Evolutionary conservation across 805 yeast species (phyloP), one percentile per base, ranked within the genome.

Genomic region (Spathaspora passalidarum): DNA sequence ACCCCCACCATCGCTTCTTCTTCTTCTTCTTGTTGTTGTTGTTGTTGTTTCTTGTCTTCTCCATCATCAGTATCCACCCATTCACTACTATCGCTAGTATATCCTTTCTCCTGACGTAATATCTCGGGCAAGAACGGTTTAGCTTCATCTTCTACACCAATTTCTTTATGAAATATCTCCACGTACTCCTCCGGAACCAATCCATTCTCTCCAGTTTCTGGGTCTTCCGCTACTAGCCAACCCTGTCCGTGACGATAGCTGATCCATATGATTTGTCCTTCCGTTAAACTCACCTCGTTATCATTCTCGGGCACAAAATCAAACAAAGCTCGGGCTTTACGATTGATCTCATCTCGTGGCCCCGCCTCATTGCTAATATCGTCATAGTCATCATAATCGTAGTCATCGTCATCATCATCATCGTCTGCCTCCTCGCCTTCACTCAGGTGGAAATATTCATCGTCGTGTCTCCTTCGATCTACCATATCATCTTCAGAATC

Each of bases 181-280:
- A 94, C 97, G 57, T 91, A 94, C 56, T 88, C 97, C 57, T 91
- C 96, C 1, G 99, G 99, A 5, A 94, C 96, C 43, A 94, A 77
- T 1, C 99, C 99, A 10, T 95, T 87, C 51, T 83, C 86, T 1
- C 88, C 89, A 2, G 86, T 76, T 21, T 59, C 73, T 1, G 88
- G 84, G 57, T 89, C 90, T 55, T 80, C 82, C 0, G 97, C 98
- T 43, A 94, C 97, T 2, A 94, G 76, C 99, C 99, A 94, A 6
- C 99, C 99, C 62, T 92, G 97, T 20, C 98, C 98, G 62, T 92
- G 96, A 47, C 95, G 80, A 63, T 91, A 92, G 48, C 85, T 81
- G 23, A 94, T 86, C 79, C 90, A 84, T 2, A 94, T 80, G 11
- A 80, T 63, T 65, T 94, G 97, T 29, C 96, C 96, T 56, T 86